These are phyloP conservation scores for Metschnikowia lochheadii DNA, from an alignment of 805 yeast species.

Conservation along the genomic window DNA sequence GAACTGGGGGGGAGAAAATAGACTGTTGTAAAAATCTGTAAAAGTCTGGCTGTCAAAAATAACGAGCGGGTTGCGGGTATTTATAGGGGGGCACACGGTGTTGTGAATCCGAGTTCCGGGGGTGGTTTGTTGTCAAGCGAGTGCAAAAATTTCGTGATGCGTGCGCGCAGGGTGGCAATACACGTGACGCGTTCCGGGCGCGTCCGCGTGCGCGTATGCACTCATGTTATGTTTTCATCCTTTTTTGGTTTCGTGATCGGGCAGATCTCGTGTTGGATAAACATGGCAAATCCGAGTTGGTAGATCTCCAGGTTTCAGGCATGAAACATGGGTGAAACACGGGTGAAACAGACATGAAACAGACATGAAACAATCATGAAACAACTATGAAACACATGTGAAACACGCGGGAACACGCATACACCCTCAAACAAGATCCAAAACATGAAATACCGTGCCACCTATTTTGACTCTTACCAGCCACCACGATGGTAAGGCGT, in stretches of 20 bases:
- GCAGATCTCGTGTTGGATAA: no score
- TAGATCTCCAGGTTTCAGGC: not conserved
- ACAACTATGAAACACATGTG: not conserved
- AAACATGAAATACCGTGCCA: no score
- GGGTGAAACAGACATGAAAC: not conserved
- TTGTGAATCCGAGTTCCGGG: constrained; percentile 13
- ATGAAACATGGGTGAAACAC: not conserved
- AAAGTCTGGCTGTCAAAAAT: not conserved
- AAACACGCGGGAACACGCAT: not conserved
- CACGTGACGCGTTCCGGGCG: constrained; percentile 5
- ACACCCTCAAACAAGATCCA: not conserved
- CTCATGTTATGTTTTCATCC: not conserved
- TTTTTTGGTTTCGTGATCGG: no score
- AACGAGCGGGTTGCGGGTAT: constrained; percentile 5
- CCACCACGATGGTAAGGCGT: not conserved
- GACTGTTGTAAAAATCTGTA: not conserved
- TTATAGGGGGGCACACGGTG: constrained; percentile 10
- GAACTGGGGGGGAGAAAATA: no score
- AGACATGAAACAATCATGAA: not conserved
- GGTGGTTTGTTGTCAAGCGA: constrained; percentile 6
- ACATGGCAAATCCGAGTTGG: no score
- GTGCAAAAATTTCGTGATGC: constrained; percentile 9
- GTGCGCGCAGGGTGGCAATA: constrained; percentile 1
- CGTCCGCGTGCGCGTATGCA: constrained; percentile 11
- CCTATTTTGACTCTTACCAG: not conserved